phyloP scores from a whole-genome alignment of 345 rosid species.

The Abelmoschus esculentus region DNA sequence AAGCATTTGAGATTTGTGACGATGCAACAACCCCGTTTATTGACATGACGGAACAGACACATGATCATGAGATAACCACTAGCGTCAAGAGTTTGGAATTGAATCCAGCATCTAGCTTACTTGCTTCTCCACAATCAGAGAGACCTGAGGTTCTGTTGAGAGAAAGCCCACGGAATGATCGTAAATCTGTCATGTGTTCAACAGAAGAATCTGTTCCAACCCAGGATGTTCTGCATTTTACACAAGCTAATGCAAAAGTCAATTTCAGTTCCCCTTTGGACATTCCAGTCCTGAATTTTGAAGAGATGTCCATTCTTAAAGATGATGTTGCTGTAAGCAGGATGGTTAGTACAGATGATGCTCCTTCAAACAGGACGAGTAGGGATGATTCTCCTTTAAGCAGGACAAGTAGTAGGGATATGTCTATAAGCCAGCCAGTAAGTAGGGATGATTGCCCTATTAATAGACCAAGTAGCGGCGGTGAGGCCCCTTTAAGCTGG shows the following conservation, averaged over 20 bases:
- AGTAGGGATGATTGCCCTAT: slow-evolving; percentile 13
- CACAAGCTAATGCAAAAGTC: slow-evolving; percentile 19
- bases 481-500: slow-evolving; percentile 12
- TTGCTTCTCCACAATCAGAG: slow-evolving; percentile 22
- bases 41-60: slow-evolving; percentile 40
- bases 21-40: slow-evolving; percentile 61
- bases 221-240: slow-evolving; percentile 19
- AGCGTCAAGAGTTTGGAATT: slow-evolving; percentile 30
- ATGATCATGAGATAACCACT: slow-evolving; percentile 29
- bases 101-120: slow-evolving; percentile 23
- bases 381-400: background rate
- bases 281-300: slow-evolving; percentile 20
- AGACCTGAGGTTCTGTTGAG: slow-evolving; percentile 21
- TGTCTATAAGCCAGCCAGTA: slow-evolving; percentile 3
- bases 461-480: slow-evolving; percentile 10
- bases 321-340: slow-evolving; percentile 28
- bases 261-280: slow-evolving; percentile 19
- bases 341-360: slow-evolving; percentile 24
- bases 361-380: slow-evolving; percentile 2
- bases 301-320: slow-evolving; percentile 23
- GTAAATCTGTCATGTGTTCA: slow-evolving; percentile 25
- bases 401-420: slow-evolving; percentile 10
- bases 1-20: slow-evolving; percentile 69
- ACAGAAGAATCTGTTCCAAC: slow-evolving; percentile 27
- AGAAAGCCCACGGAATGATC: slow-evolving; percentile 27